Base-by-base conservation (phyloP, 768 basidiomycete species). In the Pilatotrama ljubarskyi region DNA sequence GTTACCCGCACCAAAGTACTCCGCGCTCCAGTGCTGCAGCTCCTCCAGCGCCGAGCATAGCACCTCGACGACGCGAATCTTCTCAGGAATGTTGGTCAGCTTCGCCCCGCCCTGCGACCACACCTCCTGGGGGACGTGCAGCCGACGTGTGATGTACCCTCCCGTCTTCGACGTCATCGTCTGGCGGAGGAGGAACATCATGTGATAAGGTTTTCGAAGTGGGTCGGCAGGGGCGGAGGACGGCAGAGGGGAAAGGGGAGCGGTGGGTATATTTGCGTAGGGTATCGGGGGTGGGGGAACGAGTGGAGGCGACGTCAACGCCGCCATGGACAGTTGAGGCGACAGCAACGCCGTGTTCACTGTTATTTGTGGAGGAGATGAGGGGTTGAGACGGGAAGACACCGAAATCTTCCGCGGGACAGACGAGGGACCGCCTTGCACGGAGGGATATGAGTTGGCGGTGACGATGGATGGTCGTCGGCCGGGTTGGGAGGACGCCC, bases 61-160 rank as follows among this genome's bases (percentile, higher is more conserved):
- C 51, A 93, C 84, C 58, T 87, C 87, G 40, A 96, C 86, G 54
- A 92, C 90, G 38, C 90, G 85, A 42, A 94, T 85, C 75, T 97
- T 95, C 67, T 95, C 92, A 50, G 85, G 82, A 35, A 94, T 69
- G 68, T 91, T 93, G 36, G 78, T 77, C 49, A 97, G 81, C 72
- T 94, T 95, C 29, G 89, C 91, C 41, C 93, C 93, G 26, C 90
- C 89, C 70, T 93, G 90, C 43, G 91, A 90, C 94, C 94, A 96
- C 22, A 95, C 89, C 69, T 92, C 91, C 55, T 85, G 84, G 14
- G 94, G 93, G 26, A 96, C 90, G 72, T 94, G 93, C 64, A 96
- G 74, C 46, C 88, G 83, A 46, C 87, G 87, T 15, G 92, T 94
- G 56, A 96, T 78, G 72, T 95, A 95, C 32, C 91, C 93, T n/a